Evolutionary conservation across 768 basidiomycete species (phyloP).

Genomic region (Phaffia tasmanica): DNA sequence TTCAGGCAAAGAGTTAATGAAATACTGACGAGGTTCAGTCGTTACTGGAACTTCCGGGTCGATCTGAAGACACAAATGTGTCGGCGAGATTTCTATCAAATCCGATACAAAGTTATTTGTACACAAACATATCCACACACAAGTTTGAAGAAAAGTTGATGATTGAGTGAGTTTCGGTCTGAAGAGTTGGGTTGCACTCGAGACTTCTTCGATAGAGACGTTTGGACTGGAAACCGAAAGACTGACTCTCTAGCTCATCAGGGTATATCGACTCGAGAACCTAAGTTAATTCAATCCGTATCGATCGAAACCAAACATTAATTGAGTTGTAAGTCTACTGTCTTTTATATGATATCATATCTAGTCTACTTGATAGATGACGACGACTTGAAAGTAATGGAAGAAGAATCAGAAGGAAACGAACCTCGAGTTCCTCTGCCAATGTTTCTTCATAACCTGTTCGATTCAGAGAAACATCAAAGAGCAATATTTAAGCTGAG

Average conservation of each 20-base stretch:
- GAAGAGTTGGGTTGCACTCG: too few species aligned
- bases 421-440: conserved; percentile 82
- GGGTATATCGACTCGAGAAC: conserved; percentile 95
- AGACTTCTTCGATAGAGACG: not conserved
- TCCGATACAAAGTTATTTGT: not conserved
- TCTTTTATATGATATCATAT: conserved; percentile 22
- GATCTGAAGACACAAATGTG: conserved; percentile 14
- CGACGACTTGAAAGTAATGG: not conserved
- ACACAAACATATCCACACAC: not conserved
- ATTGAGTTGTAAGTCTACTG: not conserved
- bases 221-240: not conserved
- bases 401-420: conserved; percentile 15
- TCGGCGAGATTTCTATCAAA: conserved; percentile 14
- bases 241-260: conserved; percentile 47
- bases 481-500: too few species aligned
- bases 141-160: conserved; percentile 1
- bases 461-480: not conserved
- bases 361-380: conserved; percentile 3
- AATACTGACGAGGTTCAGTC: conserved; percentile 46
- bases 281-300: conserved; percentile 39
- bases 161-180: too few species aligned
- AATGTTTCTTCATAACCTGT: conserved; percentile 42
- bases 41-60: conserved; percentile 72
- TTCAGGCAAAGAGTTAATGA: conserved; percentile 12
- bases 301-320: not conserved